Percentiles rank a stretch among this genome's conserved stretches.
phyloP scores from a whole-genome alignment of 2,329 filamentous ascomycete genomes.

The Curvularia lunata region DNA sequence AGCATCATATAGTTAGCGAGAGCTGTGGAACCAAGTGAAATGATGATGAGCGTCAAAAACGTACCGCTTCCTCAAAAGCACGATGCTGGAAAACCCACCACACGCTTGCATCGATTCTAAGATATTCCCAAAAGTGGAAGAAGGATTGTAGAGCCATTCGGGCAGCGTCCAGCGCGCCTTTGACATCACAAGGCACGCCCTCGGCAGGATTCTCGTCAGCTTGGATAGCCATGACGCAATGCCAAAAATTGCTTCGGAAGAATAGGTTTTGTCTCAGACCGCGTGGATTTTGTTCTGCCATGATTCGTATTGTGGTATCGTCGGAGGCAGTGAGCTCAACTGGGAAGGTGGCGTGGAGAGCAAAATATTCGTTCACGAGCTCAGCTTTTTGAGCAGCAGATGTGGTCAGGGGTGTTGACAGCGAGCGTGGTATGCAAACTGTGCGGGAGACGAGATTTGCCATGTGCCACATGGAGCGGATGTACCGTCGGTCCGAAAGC shows the following conservation, averaged over 20 bases:
- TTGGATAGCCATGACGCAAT: slow-evolving; percentile 81
- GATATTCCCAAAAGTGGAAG: slow-evolving; percentile 72
- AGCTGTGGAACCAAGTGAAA: neutral
- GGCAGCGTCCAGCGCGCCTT: slow-evolving; percentile 74
- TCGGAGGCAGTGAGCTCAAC: slow-evolving; percentile 73
- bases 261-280: slow-evolving; percentile 77
- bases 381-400: slow-evolving; percentile 73
- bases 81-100: slow-evolving; percentile 88
- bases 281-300: slow-evolving; percentile 67
- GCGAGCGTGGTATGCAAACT: slow-evolving; percentile 75
- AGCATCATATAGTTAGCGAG: neutral
- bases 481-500: slow-evolving; percentile 59
- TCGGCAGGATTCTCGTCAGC: slow-evolving; percentile 69
- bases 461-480: slow-evolving; percentile 78
- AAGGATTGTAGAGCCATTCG: slow-evolving; percentile 77
- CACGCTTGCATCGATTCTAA: slow-evolving; percentile 74
- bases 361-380: slow-evolving; percentile 71
- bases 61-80: slow-evolving; percentile 77
- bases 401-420: slow-evolving; percentile 73
- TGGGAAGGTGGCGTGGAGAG: slow-evolving; percentile 76
- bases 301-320: slow-evolving; percentile 62
- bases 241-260: slow-evolving; percentile 81
- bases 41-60: slow-evolving; percentile 49
- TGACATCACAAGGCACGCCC: slow-evolving; percentile 62
- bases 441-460: slow-evolving; percentile 79